Base-by-base conservation (phyloP, 208 protist genomes). In the Novymonas esmeraldas region DNA sequence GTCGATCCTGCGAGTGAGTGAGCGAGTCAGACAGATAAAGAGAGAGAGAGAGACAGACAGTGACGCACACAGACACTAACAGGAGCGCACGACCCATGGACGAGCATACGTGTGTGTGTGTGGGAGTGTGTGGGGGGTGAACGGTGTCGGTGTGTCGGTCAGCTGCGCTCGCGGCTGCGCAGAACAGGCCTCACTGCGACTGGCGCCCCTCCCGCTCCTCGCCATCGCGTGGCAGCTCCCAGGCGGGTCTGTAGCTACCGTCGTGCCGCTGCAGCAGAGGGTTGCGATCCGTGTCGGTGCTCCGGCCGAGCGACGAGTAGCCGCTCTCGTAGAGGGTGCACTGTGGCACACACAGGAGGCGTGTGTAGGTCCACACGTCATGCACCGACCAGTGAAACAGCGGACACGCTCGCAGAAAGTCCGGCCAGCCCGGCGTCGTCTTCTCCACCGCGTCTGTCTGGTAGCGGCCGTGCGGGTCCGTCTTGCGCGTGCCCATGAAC, bases 401-500 rank as follows among this genome's bases (percentile, higher is more conserved):
- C 1, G 93, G 95, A 46, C 89, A 93, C 6, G 79, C 81, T 34
- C 93, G 88, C 75, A 92, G 28, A 74, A 98, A 92, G 26, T 86
- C 70, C 4, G 95, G 90, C 93, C 95, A 98, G 2, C 90, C 92
- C 13, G 45, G 38, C 33, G 91, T 90, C 3, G 90, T 96, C 13
- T 57, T 73, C 58, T 83, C 76, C n/a, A 93, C 74, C 16, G 71
- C 55, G 6, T 28, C 57, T n/a, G 62, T 63, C 65, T 95, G 85
- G 59, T 92, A 81, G 20, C 62, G 62, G 10, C 80, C 83, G 62
- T 78, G 75, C 4, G 89, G 92, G 70, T 98, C 95, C 28, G 65
- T 80, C 39, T 65, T 65, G 22, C 95, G 90, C 14, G 92, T 95
- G 24, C 95, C 95, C 82, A 97, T 89, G 34, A 98, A 93, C 0